These are phyloP conservation scores for Botrytis deweyae DNA, from an alignment of 2,329 filamentous ascomycete genomes.

Conservation along the genomic window DNA sequence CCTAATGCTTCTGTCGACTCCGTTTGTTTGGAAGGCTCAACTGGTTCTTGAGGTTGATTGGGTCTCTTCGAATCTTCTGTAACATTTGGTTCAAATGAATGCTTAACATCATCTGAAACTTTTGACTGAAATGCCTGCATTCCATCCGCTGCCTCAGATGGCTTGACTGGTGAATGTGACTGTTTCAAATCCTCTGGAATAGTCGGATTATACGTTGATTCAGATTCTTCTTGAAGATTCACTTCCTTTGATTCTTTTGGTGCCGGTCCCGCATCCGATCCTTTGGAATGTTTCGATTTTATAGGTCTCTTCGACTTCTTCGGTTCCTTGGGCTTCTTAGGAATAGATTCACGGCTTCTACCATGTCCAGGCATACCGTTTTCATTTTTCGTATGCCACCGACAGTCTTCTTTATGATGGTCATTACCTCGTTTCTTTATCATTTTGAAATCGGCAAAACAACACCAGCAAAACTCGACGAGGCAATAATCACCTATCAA, in stretches of 20 bases:
- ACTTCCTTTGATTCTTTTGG: not conserved
- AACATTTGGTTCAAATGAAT: not conserved
- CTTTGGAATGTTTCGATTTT: not conserved
- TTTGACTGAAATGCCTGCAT: not conserved
- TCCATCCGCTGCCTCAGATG: not conserved
- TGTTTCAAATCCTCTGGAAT: not conserved
- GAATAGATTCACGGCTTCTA: not conserved
- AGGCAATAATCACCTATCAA: slow-evolving; percentile 1
- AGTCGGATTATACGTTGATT: not conserved
- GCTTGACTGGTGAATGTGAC: not conserved
- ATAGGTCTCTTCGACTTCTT: not conserved
- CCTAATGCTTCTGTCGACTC: not conserved
- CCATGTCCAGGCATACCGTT: slow-evolving; percentile 1
- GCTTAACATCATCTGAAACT: not conserved
- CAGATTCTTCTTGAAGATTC: not conserved
- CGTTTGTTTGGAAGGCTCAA: not conserved
- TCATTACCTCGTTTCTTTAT: not conserved
- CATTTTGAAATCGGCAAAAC: not conserved
- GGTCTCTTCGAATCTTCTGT: not conserved
- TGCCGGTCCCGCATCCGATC: not conserved
- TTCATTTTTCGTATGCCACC: not conserved
- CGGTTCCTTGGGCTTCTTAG: not conserved
- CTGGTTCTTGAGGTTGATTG: too few relatives aligned
- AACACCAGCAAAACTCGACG: not conserved
- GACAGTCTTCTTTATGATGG: not conserved